Percentiles rank a stretch among this genome's conserved stretches.
These are phyloP conservation scores for Coemansia sp. DNA, from an alignment of 192 early-diverging fungal species.

Conservation along the genomic window DNA sequence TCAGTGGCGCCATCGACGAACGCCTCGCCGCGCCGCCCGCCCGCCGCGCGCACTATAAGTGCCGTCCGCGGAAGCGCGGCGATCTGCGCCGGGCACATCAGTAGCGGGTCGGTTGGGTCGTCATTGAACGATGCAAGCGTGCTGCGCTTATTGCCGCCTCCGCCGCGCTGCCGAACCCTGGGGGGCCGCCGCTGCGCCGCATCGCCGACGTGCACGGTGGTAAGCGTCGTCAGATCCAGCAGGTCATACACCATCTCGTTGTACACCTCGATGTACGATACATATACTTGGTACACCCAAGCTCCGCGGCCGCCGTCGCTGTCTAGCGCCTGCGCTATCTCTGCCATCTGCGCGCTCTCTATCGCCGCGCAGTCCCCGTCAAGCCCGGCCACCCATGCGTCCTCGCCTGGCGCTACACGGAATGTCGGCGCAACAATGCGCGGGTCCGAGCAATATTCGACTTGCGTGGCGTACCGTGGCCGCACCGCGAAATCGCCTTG, in stretches of 20 bases:
- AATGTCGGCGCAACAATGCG: constrained; percentile 32
- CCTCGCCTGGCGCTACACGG: constrained; percentile 43
- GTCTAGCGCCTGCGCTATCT: constrained; percentile 24
- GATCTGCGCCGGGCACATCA: constrained; percentile 36
- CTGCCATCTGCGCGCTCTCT: constrained; percentile 9
- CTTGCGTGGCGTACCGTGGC: constrained; percentile 47
- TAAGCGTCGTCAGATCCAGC: constrained; percentile 59
- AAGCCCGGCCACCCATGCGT: constrained; percentile 39
- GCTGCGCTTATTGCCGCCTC: neutral
- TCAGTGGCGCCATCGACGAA: constrained; percentile 68
- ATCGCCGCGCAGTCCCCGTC: neutral
- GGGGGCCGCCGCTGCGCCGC: neutral
- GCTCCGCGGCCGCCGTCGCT: constrained; percentile 17
- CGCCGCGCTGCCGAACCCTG: neutral
- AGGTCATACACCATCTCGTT: constrained; percentile 87
- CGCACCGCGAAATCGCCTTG: constrained; percentile 48
- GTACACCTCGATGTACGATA: constrained; percentile 91
- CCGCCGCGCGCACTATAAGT: constrained; percentile 38
- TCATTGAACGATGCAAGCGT: constrained; percentile 1
- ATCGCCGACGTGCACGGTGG: constrained; percentile 34
- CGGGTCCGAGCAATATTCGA: constrained; percentile 48
- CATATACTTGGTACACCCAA: constrained; percentile 81
- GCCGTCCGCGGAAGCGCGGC: constrained; percentile 25
- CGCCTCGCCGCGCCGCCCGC: constrained; percentile 49
- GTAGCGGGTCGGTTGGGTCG: constrained; percentile 22